Evolutionary conservation across 768 basidiomycete genomes (phyloP), one percentile per base, ranked within the genome.

Genomic region (Suillus fuscotomentosus): DNA sequence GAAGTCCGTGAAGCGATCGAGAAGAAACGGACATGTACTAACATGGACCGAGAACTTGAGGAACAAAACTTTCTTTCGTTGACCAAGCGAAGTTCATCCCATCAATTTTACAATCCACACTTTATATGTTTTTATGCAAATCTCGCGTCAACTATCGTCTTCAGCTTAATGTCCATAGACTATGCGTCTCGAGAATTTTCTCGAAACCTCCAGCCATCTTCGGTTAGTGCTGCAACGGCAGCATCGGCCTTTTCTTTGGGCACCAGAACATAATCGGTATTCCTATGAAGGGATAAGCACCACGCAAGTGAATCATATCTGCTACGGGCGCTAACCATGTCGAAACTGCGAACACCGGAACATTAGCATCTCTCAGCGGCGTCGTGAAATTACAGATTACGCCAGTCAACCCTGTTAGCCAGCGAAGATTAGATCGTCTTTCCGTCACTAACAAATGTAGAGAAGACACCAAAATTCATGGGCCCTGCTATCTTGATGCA

Each of bases 261-360:
- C 24, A 90, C 82, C 31, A 89, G 73, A 13, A 89, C 75, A 70
- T 86, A 88, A 70, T 89, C 88, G 6, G 88, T 89, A 71, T 88
- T 86, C 87, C 87, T 89, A 24, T 39, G 56, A 48, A 48, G 24
- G 31, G 42, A 20, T 24, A 24, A 60, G 38, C 38, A 54, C 47
- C 38, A 45, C 15, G n/a, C n/a, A 5, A n/a, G 24, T 11, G 20
- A 20, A 50, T 51, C 6, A 22, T 22, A 60, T 53, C 38, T 20
- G 20, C 38, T 59, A 31, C 31, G 20, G 42, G 34, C 22, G 65
- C 79, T 65, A 66, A 88, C 87, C 85, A 91, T 31, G 88, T 89
- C 7, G 87, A 88, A 42, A 88, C 62, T 20, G 81, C 85, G 71
- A 88, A 89, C 6, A 90, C 78, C 0, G 83, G 83, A 0, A 90